A percentile compares a stretch with the other conserved stretches of the same genome.
phyloP scores from a whole-genome alignment of 2,329 filamentous ascomycete species.

The Fusarium dlaminii region DNA sequence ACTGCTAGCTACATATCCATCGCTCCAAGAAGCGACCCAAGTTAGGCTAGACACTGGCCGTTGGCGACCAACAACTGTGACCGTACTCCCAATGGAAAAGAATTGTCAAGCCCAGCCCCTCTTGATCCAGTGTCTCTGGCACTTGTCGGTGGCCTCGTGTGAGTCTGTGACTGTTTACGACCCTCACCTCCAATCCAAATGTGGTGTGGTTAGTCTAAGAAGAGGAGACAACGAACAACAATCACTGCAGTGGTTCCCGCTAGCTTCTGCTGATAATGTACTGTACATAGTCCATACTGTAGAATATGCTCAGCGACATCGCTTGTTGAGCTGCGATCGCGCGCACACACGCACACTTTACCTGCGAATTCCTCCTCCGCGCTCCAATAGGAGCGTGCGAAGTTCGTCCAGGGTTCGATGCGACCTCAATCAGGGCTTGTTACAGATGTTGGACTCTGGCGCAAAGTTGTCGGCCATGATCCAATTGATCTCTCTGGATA shows the following conservation, averaged over 20 bases:
- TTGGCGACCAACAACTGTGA: conserved; percentile 39
- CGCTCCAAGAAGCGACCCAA: conserved; percentile 35
- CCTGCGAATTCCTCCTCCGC: conserved; percentile 16
- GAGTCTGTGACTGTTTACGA: conserved; percentile 30
- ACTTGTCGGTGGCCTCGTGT: conserved; percentile 33
- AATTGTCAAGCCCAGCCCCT: conserved; percentile 36
- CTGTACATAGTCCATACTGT: neutral
- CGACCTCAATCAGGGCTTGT: conserved; percentile 32
- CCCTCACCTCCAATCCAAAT: conserved; percentile 34
- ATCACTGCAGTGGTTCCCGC: conserved; percentile 24
- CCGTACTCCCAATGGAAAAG: conserved; percentile 25
- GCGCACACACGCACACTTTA: conserved; percentile 31
- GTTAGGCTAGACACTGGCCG: conserved; percentile 41
- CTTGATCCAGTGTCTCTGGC: conserved; percentile 21
- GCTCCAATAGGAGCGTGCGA: conserved; percentile 30
- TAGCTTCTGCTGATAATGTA: conserved; percentile 11
- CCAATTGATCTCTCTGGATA: neutral
- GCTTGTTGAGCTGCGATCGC: conserved; percentile 31
- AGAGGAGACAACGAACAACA: conserved; percentile 19
- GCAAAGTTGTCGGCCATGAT: conserved; percentile 26
- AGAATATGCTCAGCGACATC: conserved; percentile 26
- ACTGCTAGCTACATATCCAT: conserved; percentile 39
- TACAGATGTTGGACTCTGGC: conserved; percentile 12
- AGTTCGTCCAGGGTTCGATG: conserved; percentile 32
- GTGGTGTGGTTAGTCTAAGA: conserved; percentile 21